A percentile compares a stretch with the other conserved stretches of the same genome.
These are phyloP conservation scores for Cunninghamia lanceolata DNA, from an alignment of 75 land plant species.

Conservation along the genomic window DNA sequence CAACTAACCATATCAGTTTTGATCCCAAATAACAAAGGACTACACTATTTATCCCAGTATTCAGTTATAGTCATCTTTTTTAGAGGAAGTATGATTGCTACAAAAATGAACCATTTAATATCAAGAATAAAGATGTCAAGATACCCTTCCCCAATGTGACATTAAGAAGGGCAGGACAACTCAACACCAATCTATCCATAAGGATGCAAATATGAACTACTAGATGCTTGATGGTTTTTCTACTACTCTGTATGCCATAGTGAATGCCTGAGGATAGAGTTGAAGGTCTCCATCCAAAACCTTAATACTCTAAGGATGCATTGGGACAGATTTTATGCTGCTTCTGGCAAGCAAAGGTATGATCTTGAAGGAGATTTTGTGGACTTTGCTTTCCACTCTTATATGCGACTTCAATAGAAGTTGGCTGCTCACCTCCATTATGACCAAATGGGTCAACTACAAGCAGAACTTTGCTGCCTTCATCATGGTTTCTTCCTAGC, in stretches of 20 bases:
- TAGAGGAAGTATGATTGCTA: not conserved
- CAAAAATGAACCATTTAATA: not conserved
- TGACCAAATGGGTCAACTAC: too few relatives aligned
- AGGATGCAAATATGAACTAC: not conserved
- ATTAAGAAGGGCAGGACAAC: not conserved
- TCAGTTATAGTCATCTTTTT: not conserved
- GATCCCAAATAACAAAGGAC: not conserved
- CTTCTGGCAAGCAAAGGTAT: not conserved
- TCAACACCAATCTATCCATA: not conserved
- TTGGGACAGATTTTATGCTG: not conserved
- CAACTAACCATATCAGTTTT: not conserved
- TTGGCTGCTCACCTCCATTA: too few relatives aligned
- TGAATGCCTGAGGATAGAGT: not conserved
- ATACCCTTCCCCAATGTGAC: not conserved
- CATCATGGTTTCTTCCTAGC: too few relatives aligned
- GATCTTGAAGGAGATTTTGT: too few relatives aligned
- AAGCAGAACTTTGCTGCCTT: too few relatives aligned
- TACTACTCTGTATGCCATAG: not conserved
- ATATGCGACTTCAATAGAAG: too few relatives aligned
- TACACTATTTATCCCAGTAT: not conserved
- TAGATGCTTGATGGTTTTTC: not conserved
- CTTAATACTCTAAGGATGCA: not conserved
- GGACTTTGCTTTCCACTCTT: too few relatives aligned
- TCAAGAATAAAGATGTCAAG: not conserved
- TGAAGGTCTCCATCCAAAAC: not conserved